phyloP scores from a whole-genome alignment of 495 filamentous ascomycete species.

The Aspergillus hancockii region DNA sequence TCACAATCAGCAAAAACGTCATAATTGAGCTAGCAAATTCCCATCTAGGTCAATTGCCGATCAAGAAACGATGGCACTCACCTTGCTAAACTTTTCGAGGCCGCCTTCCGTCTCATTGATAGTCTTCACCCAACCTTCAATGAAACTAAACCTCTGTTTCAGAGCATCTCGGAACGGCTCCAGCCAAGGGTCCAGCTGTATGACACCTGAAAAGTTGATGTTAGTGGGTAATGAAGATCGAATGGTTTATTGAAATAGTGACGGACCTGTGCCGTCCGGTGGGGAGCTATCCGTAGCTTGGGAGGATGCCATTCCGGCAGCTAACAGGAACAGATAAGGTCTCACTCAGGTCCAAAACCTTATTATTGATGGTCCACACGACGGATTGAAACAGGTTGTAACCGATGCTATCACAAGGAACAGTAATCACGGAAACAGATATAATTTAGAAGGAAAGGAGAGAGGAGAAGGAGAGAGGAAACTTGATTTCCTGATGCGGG shows the following conservation, averaged over 20 bases:
- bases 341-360: background rate
- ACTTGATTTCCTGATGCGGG: constrained; percentile 1
- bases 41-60: background rate
- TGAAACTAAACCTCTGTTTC: constrained; percentile 72
- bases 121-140: constrained; percentile 83
- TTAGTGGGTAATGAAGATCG: constrained; percentile 2
- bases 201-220: constrained; percentile 60
- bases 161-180: constrained; percentile 79
- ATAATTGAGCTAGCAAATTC: background rate
- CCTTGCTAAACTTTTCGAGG: constrained; percentile 87
- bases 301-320: constrained; percentile 17
- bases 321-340: constrained; percentile 15
- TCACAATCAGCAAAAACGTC: background rate
- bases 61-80: constrained; percentile 34
- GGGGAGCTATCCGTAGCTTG: constrained; percentile 17
- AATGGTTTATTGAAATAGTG: background rate
- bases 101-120: constrained; percentile 86
- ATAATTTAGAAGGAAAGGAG: background rate
- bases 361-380: background rate
- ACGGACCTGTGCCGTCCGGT: constrained; percentile 30
- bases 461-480: background rate
- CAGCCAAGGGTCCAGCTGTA: constrained; percentile 88
- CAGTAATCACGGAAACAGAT: background rate
- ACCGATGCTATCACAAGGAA: background rate
- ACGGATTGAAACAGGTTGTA: background rate